phyloP scores from a whole-genome alignment of 1,139 yeast species.

The Cylindricascospora bacillispora region DNA sequence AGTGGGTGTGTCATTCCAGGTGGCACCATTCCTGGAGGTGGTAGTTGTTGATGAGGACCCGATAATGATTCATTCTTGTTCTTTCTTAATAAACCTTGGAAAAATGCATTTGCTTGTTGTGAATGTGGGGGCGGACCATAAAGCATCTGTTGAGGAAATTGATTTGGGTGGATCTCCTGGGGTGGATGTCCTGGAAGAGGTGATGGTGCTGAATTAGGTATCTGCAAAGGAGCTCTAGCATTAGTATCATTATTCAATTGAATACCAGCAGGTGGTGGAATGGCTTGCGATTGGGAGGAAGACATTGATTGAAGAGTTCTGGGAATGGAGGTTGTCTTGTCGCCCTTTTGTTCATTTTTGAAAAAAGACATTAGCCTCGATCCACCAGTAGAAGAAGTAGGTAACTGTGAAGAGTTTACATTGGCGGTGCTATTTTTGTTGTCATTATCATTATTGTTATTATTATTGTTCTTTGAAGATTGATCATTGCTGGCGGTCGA shows the following conservation, averaged over 20 bases:
- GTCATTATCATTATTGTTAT: conserved; percentile 3
- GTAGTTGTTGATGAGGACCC: neutral
- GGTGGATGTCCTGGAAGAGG: conserved; percentile 4
- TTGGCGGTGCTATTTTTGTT: conserved; percentile 3
- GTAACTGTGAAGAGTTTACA: too few relatives aligned
- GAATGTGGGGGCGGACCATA: conserved; percentile 6
- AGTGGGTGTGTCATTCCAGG: too few relatives aligned
- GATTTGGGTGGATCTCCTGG: conserved; percentile 5
- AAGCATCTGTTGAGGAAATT: conserved; percentile 5
- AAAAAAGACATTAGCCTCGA: conserved; percentile 24
- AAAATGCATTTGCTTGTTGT: conserved; percentile 17
- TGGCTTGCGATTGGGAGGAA: neutral
- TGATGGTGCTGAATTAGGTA: conserved; percentile 4
- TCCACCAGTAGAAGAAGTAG: conserved; percentile 14
- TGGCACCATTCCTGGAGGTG: conserved; percentile 7
- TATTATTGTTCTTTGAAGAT: conserved; percentile 3
- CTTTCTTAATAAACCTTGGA: conserved; percentile 21
- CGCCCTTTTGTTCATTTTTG: conserved; percentile 9
- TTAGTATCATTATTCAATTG: neutral
- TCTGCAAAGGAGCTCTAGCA: neutral
- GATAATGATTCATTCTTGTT: conserved; percentile 9
- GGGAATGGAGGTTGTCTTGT: conserved; percentile 1
- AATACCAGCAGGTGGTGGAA: neutral
- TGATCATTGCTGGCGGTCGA: conserved; percentile 4
- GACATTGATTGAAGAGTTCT: neutral